A percentile compares a stretch with the other conserved stretches of the same genome.
Evolutionary conservation across 2,329 filamentous ascomycete species (phyloP).

Genomic region (Curvularia sp.): DNA sequence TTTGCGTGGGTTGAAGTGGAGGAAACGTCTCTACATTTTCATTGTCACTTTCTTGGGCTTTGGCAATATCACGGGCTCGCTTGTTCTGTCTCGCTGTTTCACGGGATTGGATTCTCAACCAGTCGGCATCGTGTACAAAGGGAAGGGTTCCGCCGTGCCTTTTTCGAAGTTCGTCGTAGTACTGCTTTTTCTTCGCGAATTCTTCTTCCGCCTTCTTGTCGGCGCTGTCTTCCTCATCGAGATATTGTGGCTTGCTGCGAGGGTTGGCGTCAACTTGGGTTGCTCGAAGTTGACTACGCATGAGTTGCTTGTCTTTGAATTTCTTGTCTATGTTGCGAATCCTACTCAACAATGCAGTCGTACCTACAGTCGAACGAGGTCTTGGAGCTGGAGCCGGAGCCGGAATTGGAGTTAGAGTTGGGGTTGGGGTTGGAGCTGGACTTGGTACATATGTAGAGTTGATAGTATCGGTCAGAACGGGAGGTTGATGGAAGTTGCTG

Average conservation of each 20-base stretch:
- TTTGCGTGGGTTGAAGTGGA: background rate
- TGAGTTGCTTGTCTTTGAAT: constrained; percentile 11
- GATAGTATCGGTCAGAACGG: background rate
- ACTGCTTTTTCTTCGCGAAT: constrained; percentile 29
- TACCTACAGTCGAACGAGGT: background rate
- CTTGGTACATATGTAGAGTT: background rate
- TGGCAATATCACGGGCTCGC: constrained; percentile 24
- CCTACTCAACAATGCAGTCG: constrained; percentile 10
- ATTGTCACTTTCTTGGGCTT: constrained; percentile 18
- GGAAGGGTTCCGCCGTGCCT: constrained; percentile 27
- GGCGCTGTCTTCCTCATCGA: constrained; percentile 16
- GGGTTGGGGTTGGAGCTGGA: background rate
- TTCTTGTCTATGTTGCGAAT: constrained; percentile 24
- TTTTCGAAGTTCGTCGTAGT: constrained; percentile 31
- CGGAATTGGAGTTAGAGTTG: background rate
- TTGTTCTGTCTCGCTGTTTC: constrained; percentile 33
- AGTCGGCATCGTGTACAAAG: constrained; percentile 41
- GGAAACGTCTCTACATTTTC: constrained; percentile 23
- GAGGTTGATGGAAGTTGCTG: background rate
- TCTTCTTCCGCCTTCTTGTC: constrained; percentile 21
- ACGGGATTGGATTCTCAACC: constrained; percentile 32
- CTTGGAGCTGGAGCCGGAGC: constrained; percentile 5
- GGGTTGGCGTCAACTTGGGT: background rate
- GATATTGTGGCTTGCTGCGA: constrained; percentile 12
- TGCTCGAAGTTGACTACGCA: constrained; percentile 3